Conservation (phyloP, 2,329 filamentous ascomycete species). For the Alternaria angustiovoidea region DNA sequence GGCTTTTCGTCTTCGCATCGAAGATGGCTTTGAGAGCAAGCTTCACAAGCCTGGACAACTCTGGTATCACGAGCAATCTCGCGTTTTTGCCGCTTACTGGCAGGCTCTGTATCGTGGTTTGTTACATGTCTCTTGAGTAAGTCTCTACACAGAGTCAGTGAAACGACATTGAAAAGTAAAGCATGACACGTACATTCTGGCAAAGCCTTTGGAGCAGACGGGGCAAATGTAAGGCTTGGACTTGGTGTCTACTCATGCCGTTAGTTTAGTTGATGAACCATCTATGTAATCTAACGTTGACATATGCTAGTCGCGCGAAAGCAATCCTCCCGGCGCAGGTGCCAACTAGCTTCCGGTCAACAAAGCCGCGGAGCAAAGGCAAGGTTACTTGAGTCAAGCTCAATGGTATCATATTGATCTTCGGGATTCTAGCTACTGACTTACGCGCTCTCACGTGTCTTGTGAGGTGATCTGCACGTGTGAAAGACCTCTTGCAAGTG, state of each 20-base stretch:
- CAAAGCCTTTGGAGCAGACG: slow-evolving; percentile 57
- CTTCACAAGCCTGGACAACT: slow-evolving; percentile 59
- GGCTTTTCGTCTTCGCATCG: slow-evolving; percentile 65
- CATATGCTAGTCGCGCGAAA: background rate
- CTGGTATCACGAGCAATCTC: slow-evolving; percentile 38
- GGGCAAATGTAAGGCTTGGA: slow-evolving; percentile 58
- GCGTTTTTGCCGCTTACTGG: slow-evolving; percentile 36
- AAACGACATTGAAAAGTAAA: background rate
- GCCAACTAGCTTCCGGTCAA: background rate
- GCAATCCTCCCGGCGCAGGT: background rate
- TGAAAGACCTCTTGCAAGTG: slow-evolving; percentile 62
- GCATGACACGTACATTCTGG: slow-evolving; percentile 49
- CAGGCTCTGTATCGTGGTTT: slow-evolving; percentile 52
- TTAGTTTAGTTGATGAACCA: slow-evolving; percentile 16
- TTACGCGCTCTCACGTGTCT: slow-evolving; percentile 62
- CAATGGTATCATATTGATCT: background rate
- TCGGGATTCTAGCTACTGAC: slow-evolving; percentile 17
- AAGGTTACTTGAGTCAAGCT: background rate
- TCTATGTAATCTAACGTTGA: background rate
- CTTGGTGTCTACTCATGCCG: slow-evolving; percentile 42
- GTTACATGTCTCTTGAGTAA: slow-evolving; percentile 61
- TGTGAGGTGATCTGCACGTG: slow-evolving; percentile 61
- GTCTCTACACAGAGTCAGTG: slow-evolving; percentile 46
- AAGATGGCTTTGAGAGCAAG: slow-evolving; percentile 61
- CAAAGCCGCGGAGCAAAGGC: background rate